Base-by-base conservation (phyloP, 768 basidiomycete species). In the Rubroboletus satanas region DNA sequence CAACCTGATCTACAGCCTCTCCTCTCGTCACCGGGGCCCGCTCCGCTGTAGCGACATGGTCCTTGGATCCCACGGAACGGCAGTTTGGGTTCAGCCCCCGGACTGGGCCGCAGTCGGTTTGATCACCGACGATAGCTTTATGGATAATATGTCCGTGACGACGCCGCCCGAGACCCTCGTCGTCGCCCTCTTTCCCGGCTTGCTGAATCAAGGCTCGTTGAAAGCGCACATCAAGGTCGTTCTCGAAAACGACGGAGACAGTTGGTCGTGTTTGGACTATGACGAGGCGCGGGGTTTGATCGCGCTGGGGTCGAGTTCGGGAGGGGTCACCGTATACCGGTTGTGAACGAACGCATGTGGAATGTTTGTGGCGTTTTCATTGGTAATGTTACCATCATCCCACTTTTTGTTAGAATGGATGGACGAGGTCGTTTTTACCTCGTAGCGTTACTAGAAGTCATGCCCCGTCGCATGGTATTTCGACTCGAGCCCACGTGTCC, bases 261-360 rank as follows among this genome's bases (percentile, higher is more conserved):
- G 51, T 8, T 86, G 84, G 84, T 77, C 78, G 4, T 73, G 81
- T 43, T 61, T 86, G 55, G 84, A 84, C 65, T 86, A 86, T 59
- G 82, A 83, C 51, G 84, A 86, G 65, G 74, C 73, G 37, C 60
- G 69, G 43, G 84, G 84, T 5, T 71, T 79, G 55, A 69, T 85
- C 49, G 83, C 73, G 7, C 57, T 85, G 21, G 83, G 80, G 5
- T 77, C 79, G 38, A 75, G 73, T 51, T 74, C 71, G 54, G 84
- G 84, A 15, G 54, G 64, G 42, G 71, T 84, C 14, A 71, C 71
- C 21, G 63, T 84, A 41, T 65, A 60, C 42, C 57, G 55, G 14
- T 41, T 68, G 43, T 68, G 44, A 69, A 31, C 37, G 23, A 31
- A n/a, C 12, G 10, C 29, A 26, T 33, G 43, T 32, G 33, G 31